Evolutionary conservation across 2,329 filamentous ascomycete species (phyloP), one percentile per base, ranked within the genome.

Genomic region (Bipolaris sorokiniana): DNA sequence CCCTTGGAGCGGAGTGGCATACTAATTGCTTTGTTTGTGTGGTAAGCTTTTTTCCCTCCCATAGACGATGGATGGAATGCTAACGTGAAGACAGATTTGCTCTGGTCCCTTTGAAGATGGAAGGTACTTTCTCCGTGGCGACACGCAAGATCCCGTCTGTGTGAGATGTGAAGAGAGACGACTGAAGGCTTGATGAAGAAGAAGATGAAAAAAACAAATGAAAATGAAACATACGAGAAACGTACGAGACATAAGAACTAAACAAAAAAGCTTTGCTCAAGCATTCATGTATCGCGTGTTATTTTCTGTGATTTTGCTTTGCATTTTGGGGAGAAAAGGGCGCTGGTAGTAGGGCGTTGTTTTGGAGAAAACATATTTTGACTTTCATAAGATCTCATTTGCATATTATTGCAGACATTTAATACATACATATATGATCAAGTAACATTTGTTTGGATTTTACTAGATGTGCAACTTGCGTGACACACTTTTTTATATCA

Each of bases 1-100:
- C 95, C 0, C 81, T 99, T 41, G 94, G 92, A 5, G 88, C 87
- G 11, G 94, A 98, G 79, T 99, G 95, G 93, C 95, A 99, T 78
- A 88, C 91, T 53, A 83, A 87, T 58, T 99, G 95, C 77, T 99
- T 99, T 79, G 87, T 88, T 54, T 99, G 95, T 74, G 84, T 77
- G 65, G 81, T 83, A 71, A 76, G 80, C 76, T 15, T n/a, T 58
- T 2, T 34, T 7, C 7, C 1, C 10, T 42, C 41, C 23, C 20
- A 9, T 15, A 15, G 15, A 9, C 16, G 15, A 18, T 16, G 3
- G 6, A 44, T 1, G 7, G 7, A 26, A 22, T 36, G 23, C 55
- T 58, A 46, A 58, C 37, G 1, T 38, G 13, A 10, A 22, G 0
- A 31, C 76, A 86, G 79, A 85, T 87, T 68, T 89, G 86, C 67